Evolutionary conservation across 2,329 filamentous ascomycete genomes (phyloP), one percentile per base, ranked within the genome.

Genomic region (Colletotrichum falcatum): DNA sequence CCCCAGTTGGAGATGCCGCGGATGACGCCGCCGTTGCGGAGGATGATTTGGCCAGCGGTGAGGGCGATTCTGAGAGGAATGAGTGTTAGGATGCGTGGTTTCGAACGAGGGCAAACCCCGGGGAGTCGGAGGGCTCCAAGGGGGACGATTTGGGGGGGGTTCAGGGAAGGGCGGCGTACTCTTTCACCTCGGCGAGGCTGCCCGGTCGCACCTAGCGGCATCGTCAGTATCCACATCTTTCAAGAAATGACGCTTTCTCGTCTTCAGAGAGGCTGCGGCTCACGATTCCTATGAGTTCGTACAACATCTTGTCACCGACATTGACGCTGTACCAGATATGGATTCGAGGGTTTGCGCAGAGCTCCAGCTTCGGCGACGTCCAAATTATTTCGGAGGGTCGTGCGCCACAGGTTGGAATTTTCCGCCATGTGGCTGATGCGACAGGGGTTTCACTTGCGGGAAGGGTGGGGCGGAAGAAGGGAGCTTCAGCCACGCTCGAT

Each of bases 1-100:
- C 96, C 96, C 96, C 96, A 99, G 87, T 99, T 99, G 75, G 91
- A 91, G 79, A 97, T 88, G 79, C 94, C 94, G 76, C 96, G 94
- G 78, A 99, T 90, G 66, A 98, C 95, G 81, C 96, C 96, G 80
- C 92, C 92, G 74, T 91, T 89, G 76, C 89, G 88, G 77, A 99
- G 92, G 79, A 99, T 88, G 74, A 95, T 88, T 75, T 91, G 90
- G 76, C 95, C 95, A 74, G 94, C 90, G 65, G 93, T 94, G 77
- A 92, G 90, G 80, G 94, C 94, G 83, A 98, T 97, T 87, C 94
- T 97, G n/a, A 72, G 14, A 30, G 26, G 6, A 9, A 11, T n/a
- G 42, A 2, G 2, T 28, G 48, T 61, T 61, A 51, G 55, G 5
- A 48, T 44, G 4, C 56, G 12, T 33, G 3, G 4, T 42, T 4